Evolutionary conservation across 2,329 filamentous ascomycete species (phyloP), one percentile per base, ranked within the genome.

Genomic region (Albophoma yamanashiensis): DNA sequence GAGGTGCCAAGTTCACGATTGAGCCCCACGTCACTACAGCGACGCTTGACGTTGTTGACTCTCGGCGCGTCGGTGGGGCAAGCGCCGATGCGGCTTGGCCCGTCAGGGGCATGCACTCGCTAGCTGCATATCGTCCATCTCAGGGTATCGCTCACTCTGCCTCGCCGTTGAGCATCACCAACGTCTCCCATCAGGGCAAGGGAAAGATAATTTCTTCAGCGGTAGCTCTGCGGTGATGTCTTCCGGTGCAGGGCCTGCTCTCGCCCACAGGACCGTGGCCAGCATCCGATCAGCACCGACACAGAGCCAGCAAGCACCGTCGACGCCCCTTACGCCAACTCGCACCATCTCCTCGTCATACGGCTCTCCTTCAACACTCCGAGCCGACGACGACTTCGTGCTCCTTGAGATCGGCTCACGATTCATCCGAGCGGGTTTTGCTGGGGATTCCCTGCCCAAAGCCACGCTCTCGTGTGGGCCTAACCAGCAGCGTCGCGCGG

Each of bases 361-460:
- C 69, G 79, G 84, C 65, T 82, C 83, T 55, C 78, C 85, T 64
- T 82, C 85, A 62, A 74, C 85, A 67, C 72, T 89, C 65, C 79
- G 86, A 68, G 77, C 87, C 67, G 92, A 96, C 67, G 94, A 99
- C 68, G 94, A 97, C 65, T 79, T 88, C 8, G 75, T 96, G 6
- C 82, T 99, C 50, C 79, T 97, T 58, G 92, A 97, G 71, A 72
- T 97, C 42, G 92, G 92, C 1, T 83, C 89, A 12, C 84, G 93
- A 27, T 88, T 86, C 73, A 73, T 97, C 34, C 85, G 89, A 53
- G 87, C 89, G 12, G 94, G 94, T 0, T 94, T 97, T 70, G 90
- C 92, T 7, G 92, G 92, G 58, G 92, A 96, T 72, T 82, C 86
- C 52, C 75, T 79, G 3, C 92, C 92, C 65, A 95, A 93, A 71